Evolutionary conservation across 805 yeast genomes (phyloP).

Genomic region (Candida yuanshanica): DNA sequence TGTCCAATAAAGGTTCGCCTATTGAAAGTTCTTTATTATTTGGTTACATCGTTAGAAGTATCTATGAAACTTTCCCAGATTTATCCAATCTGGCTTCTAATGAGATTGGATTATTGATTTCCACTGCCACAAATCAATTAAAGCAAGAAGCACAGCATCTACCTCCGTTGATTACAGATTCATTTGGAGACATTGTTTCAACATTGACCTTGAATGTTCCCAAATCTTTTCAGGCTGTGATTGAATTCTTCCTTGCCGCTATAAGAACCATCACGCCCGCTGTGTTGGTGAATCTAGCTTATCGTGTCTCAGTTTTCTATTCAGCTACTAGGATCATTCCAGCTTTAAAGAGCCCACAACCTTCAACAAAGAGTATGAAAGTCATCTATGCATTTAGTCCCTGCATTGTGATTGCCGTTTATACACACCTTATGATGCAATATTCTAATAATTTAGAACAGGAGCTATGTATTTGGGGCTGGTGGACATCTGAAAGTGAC

Average conservation of each 20-base stretch:
- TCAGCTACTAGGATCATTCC: slow-evolving; percentile 96
- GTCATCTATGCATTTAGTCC: slow-evolving; percentile 86
- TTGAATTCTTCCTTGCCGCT: slow-evolving; percentile 42
- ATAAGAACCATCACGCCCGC: slow-evolving; percentile 64
- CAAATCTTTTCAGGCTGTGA: slow-evolving; percentile 26
- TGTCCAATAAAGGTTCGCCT: slow-evolving; percentile 81
- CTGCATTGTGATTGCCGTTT: slow-evolving; percentile 89
- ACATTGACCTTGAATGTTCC: slow-evolving; percentile 21
- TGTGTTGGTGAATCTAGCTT: slow-evolving; percentile 73
- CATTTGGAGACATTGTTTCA: slow-evolving; percentile 17
- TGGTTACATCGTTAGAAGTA: slow-evolving; percentile 88
- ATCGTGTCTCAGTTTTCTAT: slow-evolving; percentile 78
- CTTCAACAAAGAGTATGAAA: slow-evolving; percentile 32
- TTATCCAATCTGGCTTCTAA: slow-evolving; percentile 52
- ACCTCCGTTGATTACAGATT: slow-evolving; percentile 25
- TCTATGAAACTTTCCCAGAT: slow-evolving; percentile 89
- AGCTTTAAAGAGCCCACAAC: slow-evolving; percentile 40
- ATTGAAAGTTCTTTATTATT: slow-evolving; percentile 81
- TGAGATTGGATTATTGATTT: slow-evolving; percentile 35
- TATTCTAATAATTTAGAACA: slow-evolving; percentile 61
- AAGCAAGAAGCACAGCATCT: slow-evolving; percentile 28
- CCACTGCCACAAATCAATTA: slow-evolving; percentile 28
- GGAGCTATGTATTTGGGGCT: slow-evolving; percentile 56
- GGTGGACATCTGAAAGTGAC: slow-evolving; percentile 30
- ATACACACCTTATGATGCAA: slow-evolving; percentile 89